phyloP scores from a whole-genome alignment of 1,284 basidiomycete genomes.

The Cronartium quercuum region DNA sequence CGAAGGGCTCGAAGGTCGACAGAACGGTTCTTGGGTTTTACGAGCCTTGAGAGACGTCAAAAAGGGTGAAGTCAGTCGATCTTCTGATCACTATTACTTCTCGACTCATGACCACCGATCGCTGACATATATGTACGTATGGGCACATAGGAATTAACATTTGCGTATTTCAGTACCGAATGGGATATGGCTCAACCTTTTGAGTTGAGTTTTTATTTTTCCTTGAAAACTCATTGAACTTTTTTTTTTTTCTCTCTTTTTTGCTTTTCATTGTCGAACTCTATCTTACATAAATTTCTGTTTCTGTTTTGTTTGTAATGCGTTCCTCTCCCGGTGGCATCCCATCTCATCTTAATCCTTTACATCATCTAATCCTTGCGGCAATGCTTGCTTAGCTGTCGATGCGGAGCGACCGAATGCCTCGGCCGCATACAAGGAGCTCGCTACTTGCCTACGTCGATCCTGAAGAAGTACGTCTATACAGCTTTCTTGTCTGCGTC shows the following conservation, averaged over 20 bases:
- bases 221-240: too few species aligned
- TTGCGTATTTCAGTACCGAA: conserved; percentile 65
- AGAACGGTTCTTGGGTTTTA: conserved; percentile 53
- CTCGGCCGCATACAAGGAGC: conserved; percentile 17
- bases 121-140: neutral
- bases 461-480: conserved; percentile 12
- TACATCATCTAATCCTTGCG: neutral
- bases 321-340: neutral
- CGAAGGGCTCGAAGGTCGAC: conserved; percentile 46
- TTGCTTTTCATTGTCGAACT: too few species aligned
- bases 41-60: conserved; percentile 50
- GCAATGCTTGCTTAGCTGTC: neutral
- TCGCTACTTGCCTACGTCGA: neutral
- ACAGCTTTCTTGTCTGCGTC: neutral
- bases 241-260: too few species aligned
- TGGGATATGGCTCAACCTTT: conserved; percentile 67
- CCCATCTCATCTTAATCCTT: neutral
- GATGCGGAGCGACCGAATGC: conserved; percentile 11
- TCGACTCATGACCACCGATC: neutral
- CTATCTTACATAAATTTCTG: too few species aligned
- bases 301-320: too few species aligned
- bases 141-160: conserved; percentile 52
- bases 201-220: conserved; percentile 52
- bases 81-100: conserved; percentile 1
- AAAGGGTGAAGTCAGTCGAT: conserved; percentile 51